Base-by-base conservation (phyloP, 169 alveolate species). In the Cryptosporidium baileyi region DNA sequence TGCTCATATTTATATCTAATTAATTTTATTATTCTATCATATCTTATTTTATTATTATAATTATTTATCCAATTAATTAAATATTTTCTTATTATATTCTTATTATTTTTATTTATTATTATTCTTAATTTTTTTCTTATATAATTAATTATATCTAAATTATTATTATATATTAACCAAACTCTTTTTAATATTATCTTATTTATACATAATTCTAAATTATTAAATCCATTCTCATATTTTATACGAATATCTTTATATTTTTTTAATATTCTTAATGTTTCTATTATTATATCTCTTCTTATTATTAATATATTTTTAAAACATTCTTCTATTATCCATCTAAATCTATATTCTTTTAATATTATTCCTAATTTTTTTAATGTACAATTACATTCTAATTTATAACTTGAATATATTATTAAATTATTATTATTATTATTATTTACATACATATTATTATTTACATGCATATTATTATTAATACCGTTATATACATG, bases 321-420 rank as follows among this genome's bases (percentile, higher is more conserved):
- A 0, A 74, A 38, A 11, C 34, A 11, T n/a, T n/a, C n/a, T 15
- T 38, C 44, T 60, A 74, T 19, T 22, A 74, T 54, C 85, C 67
- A 34, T 7, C 6, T 13, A 0, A 24, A 32, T 9, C 60, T 67
- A 26, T 11, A 3, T n/a, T 43, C 32, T 5, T 11, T 45, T 43
- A 7, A 8, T 34, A 36, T 5, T 26, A 52, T 28, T 3, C 11
- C 9, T 19, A 54, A 15, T 11, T 32, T 38, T n/a, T 22, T 74
- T 1, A 52, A 15, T 2, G 51, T 54, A n/a, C 85, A 74, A 52
- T 24, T 74, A 26, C 85, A 74, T 15, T 74, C 85, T 15, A 28
- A 22, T 11, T 19, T 24, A 41, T 74, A 74, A 61, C 80, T 63
- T 9, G n/a, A 30, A 15, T 19, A 17, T 11, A 60, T 30, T 30